These are phyloP conservation scores for Globisporangium radiosum DNA, from an alignment of 352 stramenopile species.

Conservation along the genomic window DNA sequence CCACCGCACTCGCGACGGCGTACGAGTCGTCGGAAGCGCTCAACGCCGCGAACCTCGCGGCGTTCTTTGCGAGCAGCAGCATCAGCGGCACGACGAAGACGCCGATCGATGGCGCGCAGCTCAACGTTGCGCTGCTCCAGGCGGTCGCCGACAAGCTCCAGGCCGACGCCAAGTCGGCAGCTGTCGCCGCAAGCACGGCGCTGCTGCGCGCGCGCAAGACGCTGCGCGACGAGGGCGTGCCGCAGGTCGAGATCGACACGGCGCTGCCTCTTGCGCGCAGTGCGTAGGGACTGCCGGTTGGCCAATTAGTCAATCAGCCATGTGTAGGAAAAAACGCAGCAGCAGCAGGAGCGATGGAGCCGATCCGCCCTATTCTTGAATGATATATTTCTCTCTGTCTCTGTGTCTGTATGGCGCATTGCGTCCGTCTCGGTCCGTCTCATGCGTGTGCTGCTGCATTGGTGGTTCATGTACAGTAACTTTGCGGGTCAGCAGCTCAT, in stretches of 20 bases:
- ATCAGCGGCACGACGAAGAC: background rate
- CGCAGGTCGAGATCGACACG: conserved; percentile 14
- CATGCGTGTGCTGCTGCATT: too few relatives aligned
- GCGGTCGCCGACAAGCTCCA: conserved; percentile 13
- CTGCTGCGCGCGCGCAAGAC: conserved; percentile 12
- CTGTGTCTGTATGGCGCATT: too few relatives aligned
- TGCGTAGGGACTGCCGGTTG: background rate
- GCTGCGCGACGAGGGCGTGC: conserved; percentile 12
- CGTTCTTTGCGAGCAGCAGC: conserved; percentile 3
- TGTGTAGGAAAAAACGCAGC: too few relatives aligned
- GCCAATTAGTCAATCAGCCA: too few relatives aligned
- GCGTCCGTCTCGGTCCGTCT: too few relatives aligned
- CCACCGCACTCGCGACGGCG: background rate
- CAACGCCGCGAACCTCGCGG: background rate
- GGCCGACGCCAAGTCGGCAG: conserved; percentile 10
- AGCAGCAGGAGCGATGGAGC: too few relatives aligned
- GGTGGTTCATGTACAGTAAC: too few relatives aligned
- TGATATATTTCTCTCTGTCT: too few relatives aligned
- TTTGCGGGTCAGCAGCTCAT: too few relatives aligned
- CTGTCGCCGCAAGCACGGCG: conserved; percentile 11
- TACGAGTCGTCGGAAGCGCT: background rate
- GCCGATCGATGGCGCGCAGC: conserved; percentile 8
- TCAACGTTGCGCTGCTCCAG: conserved; percentile 14
- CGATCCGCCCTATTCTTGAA: too few relatives aligned
- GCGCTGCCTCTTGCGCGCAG: conserved; percentile 8